Evolutionary conservation across 2,329 filamentous ascomycete genomes (phyloP).

Genomic region (Endothia cerciana): DNA sequence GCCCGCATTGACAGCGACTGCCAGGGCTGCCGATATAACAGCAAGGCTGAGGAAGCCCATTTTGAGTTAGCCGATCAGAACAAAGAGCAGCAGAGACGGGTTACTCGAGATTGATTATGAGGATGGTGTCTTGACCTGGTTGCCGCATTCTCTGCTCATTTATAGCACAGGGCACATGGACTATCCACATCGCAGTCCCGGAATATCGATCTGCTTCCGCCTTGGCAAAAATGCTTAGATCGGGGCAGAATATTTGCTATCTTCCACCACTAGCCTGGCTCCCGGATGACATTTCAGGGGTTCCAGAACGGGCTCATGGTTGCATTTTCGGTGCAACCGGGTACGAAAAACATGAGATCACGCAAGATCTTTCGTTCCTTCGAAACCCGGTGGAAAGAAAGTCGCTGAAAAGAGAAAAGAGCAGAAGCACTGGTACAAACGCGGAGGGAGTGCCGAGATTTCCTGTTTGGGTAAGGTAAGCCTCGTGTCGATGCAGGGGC

Average conservation of each 20-base stretch:
- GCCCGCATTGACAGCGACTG: not conserved
- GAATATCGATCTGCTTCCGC: constrained; percentile 17
- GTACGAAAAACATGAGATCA: not conserved
- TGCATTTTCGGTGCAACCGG: not conserved
- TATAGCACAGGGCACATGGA: constrained; percentile 12
- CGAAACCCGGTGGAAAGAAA: not conserved
- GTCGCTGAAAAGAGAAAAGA: not conserved
- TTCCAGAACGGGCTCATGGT: constrained; percentile 10
- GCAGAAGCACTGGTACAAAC: constrained; percentile 5
- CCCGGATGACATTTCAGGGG: not conserved
- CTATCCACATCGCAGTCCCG: not conserved
- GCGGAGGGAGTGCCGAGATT: constrained; percentile 28
- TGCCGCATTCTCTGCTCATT: not conserved
- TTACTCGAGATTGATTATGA: not conserved
- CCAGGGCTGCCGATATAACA: constrained; percentile 36
- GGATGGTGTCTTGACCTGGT: not conserved
- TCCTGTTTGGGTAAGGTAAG: constrained; percentile 18
- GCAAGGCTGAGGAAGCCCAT: constrained; percentile 19
- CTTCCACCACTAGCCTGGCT: constrained; percentile 8
- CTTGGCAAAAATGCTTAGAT: constrained; percentile 8
- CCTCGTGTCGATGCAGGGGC: not conserved
- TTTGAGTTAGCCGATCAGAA: not conserved
- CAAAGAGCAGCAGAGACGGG: not conserved
- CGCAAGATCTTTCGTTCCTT: not conserved
- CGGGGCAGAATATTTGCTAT: not conserved